Base-by-base conservation (phyloP, 495 filamentous ascomycete species). In the Neurospora sp. region DNA sequence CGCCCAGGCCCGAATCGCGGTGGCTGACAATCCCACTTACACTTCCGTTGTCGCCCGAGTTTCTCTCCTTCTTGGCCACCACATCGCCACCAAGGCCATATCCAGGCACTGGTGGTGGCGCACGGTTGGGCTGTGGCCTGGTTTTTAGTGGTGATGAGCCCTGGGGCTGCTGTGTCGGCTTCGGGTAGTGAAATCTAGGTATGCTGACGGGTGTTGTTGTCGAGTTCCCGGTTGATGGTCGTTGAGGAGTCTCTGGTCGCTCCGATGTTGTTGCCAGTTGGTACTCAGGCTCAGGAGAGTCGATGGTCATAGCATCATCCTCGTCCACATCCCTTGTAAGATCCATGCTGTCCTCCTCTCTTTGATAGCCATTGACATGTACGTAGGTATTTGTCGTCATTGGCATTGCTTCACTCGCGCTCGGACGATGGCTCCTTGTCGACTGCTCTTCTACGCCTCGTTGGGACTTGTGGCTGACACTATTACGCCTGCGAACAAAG, bases 111-210 rank as follows among this genome's bases (percentile, higher is more conserved):
- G 73, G 71, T 12, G 83, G 81, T 37, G 84, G 80, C 12, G 83
- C 81, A n/a, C 80, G 78, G 65, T 83, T 82, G 22, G 69, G 75
- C 53, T 82, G 80, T 10, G 80, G 77, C 18, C 82, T 73, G 7
- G 83, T 73, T 31, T 76, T 74, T 39, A 83, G 73, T 53, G 78
- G 74, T 70, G 71, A 69, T 41, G n/a, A 10, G 68, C 68, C 12
- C 16, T 39, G 37, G 12, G 70, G 38, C 22, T 44, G 40, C n/a
- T 39, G 70, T 73, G 75, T 65, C 22, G 72, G 74, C 14, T 74
- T 73, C 20, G 76, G 74, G 69, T 74, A 75, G 71, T 78, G 74
- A 68, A 77, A 74, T 68, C 70, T 71, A 1, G 71, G 74, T 7
- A 45, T 45, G 39, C 65, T 68, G 47, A 72, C 53, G 70, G 27